phyloP scores from a whole-genome alignment of 306 rosid genomes.

The Lablab purpureus region DNA sequence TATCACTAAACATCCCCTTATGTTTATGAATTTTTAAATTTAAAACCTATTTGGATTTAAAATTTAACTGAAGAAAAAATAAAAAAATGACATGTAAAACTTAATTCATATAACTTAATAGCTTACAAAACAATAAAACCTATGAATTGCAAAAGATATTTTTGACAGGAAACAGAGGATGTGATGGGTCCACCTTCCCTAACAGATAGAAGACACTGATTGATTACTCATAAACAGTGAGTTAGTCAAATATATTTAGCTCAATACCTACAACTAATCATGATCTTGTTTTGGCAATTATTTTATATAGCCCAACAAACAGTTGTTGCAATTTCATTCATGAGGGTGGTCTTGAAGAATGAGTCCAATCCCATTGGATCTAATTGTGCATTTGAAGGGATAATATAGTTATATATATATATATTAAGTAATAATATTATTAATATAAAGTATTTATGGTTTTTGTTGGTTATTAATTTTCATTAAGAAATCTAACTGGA shows the following conservation, averaged over 20 bases:
- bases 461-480: too few relatives aligned
- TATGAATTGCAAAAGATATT: neutral
- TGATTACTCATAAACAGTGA: neutral
- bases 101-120: too few relatives aligned
- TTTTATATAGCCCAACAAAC: neutral
- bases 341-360: neutral
- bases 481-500: too few relatives aligned
- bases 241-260: neutral
- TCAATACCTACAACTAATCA: neutral
- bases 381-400: neutral
- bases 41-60: too few relatives aligned
- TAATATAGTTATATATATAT: too few relatives aligned
- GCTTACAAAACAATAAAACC: too few relatives aligned
- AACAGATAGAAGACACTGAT: constrained; percentile 6
- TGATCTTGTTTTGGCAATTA: neutral
- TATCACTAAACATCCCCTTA: too few relatives aligned
- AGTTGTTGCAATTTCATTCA: neutral
- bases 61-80: too few relatives aligned
- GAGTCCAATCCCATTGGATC: neutral
- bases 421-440: too few relatives aligned
- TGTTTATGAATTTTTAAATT: too few relatives aligned
- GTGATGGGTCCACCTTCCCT: neutral
- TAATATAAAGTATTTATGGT: too few relatives aligned
- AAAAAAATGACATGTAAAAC: too few relatives aligned
- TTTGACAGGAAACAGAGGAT: neutral